These are phyloP conservation scores for Colletotrichum sp. DNA, from an alignment of 2,329 filamentous ascomycete species.

Conservation along the genomic window DNA sequence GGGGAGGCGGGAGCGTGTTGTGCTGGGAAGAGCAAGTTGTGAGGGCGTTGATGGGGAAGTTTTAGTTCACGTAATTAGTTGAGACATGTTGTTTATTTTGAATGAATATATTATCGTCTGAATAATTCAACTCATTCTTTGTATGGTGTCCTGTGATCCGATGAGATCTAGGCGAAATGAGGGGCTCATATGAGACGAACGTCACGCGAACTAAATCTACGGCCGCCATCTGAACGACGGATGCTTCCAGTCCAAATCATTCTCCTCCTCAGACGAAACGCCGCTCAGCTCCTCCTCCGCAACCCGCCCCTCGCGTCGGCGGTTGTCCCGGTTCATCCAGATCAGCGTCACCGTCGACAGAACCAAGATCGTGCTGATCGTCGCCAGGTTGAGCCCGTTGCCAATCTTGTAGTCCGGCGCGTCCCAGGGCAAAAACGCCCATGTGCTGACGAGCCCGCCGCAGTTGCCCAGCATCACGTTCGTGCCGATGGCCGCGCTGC, in stretches of 20 bases:
- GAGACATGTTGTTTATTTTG: not conserved
- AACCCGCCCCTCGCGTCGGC: constrained; percentile 28
- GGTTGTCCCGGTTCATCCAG: constrained; percentile 70
- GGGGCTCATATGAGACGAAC: not conserved
- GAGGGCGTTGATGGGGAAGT: not conserved
- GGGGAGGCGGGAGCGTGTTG: not conserved
- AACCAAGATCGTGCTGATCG: constrained; percentile 60
- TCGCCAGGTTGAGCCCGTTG: constrained; percentile 73
- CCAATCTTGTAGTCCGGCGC: constrained; percentile 71
- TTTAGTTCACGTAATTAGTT: not conserved
- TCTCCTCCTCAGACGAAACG: constrained; percentile 54
- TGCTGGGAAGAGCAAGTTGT: constrained; percentile 16
- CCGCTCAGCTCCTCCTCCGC: constrained; percentile 54
- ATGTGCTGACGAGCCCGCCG: constrained; percentile 43
- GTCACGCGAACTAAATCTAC: constrained; percentile 7
- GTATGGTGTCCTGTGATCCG: not conserved
- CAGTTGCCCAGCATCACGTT: constrained; percentile 71
- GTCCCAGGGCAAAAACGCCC: constrained; percentile 68
- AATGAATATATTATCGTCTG: not conserved
- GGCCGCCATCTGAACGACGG: constrained; percentile 65
- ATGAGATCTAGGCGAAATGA: not conserved
- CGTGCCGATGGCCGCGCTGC: constrained; percentile 64
- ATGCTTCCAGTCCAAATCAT: constrained; percentile 70
- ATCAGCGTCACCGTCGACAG: constrained; percentile 50
- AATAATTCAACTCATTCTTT: not conserved